Base-by-base conservation (phyloP, 2,329 filamentous ascomycete genomes). In the Alternaria panax region DNA sequence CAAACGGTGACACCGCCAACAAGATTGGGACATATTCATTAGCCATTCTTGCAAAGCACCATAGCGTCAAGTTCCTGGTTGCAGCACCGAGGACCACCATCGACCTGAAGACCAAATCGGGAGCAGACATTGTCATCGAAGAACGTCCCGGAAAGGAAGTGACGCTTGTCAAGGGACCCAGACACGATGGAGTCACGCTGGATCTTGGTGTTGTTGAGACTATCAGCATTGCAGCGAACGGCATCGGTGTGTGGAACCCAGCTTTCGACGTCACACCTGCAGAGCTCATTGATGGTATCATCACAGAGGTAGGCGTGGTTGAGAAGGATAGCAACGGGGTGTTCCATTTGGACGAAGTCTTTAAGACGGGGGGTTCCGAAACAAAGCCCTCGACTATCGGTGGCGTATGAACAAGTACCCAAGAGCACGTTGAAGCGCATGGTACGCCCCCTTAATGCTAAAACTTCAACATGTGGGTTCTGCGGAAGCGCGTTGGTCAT, bases 1-100 rank as follows among this genome's bases (percentile, higher is more conserved):
- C 93, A 51, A 99, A 99, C 72, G 95, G 95, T 28, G 95, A 99
- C 80, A 98, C 95, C 0, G 95, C 95, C 56, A 99, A 99, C 82
- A 99, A 99, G 83, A 96, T 99, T 62, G 95, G 95, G 51, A 99
- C 95, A 0, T 98, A 99, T 77, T 86, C 90, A 54, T 85, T 99
- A 4, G 93, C 95, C 4, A 93, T 98, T n/a, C 85, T 97, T 28
- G 95, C 95, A 22, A 89, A 86, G 66, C 84, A 93, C 72, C 95
- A 99, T 72, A 91, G 92, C 18, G 86, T 98, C 72, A 96, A 94
- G 78, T 99, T 99, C 75, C 85, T 99, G 9, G 93, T 99, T 28
- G 95, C 95, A 0, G 95, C 95, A 0, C 95, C 95, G 0, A 91
- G 93, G 7, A 99, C 95, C 2, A 97, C 92, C 57, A 95, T 99